A percentile compares a stretch with the other conserved stretches of the same genome.
Conservation (phyloP, 768 basidiomycete genomes). For the Pleurotus sapidus region DNA sequence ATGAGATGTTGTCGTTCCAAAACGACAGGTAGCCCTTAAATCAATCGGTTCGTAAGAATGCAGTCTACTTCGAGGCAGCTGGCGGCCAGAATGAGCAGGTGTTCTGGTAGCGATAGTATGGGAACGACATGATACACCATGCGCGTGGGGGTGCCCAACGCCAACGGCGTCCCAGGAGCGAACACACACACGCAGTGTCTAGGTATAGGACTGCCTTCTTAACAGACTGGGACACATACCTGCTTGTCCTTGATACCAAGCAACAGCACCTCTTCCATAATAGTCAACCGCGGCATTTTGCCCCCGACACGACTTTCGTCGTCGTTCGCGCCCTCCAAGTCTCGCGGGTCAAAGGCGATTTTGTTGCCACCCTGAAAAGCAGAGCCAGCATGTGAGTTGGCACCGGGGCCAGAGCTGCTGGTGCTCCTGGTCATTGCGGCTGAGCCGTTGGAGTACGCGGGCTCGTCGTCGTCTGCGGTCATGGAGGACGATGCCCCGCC, state of each 20-base stretch:
- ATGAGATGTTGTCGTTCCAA: conserved; percentile 99
- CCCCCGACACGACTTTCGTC: conserved; percentile 58
- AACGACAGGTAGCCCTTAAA: conserved; percentile 89
- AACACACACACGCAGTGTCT: too few relatives aligned
- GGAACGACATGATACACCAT: conserved; percentile 9
- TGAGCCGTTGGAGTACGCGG: conserved; percentile 13
- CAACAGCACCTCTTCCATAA: conserved; percentile 96
- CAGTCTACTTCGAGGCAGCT: neutral
- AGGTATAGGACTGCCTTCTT: too few relatives aligned
- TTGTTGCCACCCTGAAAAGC: conserved; percentile 85
- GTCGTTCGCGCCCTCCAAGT: conserved; percentile 70
- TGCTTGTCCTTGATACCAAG: conserved; percentile 97
- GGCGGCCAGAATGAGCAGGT: too few relatives aligned
- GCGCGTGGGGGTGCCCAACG: neutral
- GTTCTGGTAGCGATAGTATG: conserved; percentile 1
- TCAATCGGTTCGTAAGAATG: conserved; percentile 1
- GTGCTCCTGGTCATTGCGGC: conserved; percentile 12
- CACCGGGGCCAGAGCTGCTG: conserved; percentile 13
- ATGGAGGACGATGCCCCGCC: conserved; percentile 32
- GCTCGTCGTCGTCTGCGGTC: conserved; percentile 33
- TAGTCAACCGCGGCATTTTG: conserved; percentile 79
- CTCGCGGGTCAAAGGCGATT: conserved; percentile 92
- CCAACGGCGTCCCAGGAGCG: too few relatives aligned
- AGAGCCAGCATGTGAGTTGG: conserved; percentile 65
- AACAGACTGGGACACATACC: conserved; percentile 38